Evolutionary conservation across 2,329 filamentous ascomycete species (phyloP), one percentile per base, ranked within the genome.

Genomic region (Aspergillus pseudoviridinutans): DNA sequence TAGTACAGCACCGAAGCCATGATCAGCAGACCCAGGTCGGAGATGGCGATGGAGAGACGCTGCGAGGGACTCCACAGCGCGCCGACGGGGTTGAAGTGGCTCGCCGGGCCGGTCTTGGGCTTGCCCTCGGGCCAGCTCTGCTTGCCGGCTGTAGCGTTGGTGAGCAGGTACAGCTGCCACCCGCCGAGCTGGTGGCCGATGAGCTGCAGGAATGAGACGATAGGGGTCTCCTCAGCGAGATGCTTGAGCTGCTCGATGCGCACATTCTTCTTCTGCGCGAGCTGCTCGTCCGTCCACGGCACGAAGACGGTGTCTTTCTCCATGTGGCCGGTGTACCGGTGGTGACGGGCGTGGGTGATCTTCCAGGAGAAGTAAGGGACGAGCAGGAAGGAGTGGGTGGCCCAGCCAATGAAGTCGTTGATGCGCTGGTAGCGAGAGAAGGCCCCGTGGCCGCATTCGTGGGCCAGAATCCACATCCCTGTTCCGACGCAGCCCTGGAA

Each of bases 321-420:
- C 76, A 88, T 85, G 75, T 89, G 82, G 62, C 85, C 85, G 49
- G 84, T 85, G 73, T 84, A 87, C 63, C 82, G 83, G 76, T 91
- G 88, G 74, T 90, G 88, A 52, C 87, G 82, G 58, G 82, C 81
- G 72, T 91, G 88, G 32, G 83, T 86, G 70, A 85, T 85, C 75
- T 88, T 86, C 87, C 87, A 90, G 51, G 83, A 85, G 76, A 89
- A 89, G 76, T 87, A 91, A 3, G 88, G 88, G 2, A 88, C 86
- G 60, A 87, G 72, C 42, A 90, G 79, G 58, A 81, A 78, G 6
- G 84, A 87, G 79, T 90, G 87, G n/a, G 85, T 73, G 51, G 82
- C 69, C 78, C 86, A 87, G 58, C 87, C 87, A 56, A 86, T 76
- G 17, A 80, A 70, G 66, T 87, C 81, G 71, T 89, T 89, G 61